These are phyloP conservation scores for Trichoderma gracile DNA, from an alignment of 2,329 filamentous ascomycete genomes.

Conservation along the genomic window DNA sequence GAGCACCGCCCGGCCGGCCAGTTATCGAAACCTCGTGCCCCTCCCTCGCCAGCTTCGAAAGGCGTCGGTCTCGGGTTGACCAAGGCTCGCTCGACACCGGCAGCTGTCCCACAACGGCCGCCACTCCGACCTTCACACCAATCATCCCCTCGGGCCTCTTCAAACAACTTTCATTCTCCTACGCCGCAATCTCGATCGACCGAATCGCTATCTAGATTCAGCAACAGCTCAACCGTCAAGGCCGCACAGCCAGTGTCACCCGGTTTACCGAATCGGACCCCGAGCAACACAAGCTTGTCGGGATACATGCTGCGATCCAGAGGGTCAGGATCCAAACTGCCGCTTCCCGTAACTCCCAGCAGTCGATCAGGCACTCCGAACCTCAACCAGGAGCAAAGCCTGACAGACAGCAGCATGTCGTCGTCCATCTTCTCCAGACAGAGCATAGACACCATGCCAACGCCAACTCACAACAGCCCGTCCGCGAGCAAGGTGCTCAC, in stretches of 20 bases:
- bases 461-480: slow-evolving; percentile 37
- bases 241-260: slow-evolving; percentile 27
- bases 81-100: slow-evolving; percentile 33
- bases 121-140: slow-evolving; percentile 4
- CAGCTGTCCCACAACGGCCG: slow-evolving; percentile 29
- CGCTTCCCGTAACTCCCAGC: slow-evolving; percentile 41
- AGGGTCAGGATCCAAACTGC: slow-evolving; percentile 43
- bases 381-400: slow-evolving; percentile 40
- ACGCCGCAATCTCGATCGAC: slow-evolving; percentile 11
- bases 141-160: slow-evolving; percentile 21
- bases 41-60: slow-evolving; percentile 26
- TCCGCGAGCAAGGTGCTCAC: slow-evolving; percentile 29
- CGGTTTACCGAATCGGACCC: slow-evolving; percentile 28
- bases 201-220: slow-evolving; percentile 19
- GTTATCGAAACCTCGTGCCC: slow-evolving; percentile 24
- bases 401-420: slow-evolving; percentile 47
- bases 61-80: slow-evolving; percentile 29
- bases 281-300: slow-evolving; percentile 33
- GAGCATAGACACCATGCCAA: slow-evolving; percentile 40
- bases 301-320: slow-evolving; percentile 39
- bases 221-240: slow-evolving; percentile 25
- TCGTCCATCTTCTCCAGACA: slow-evolving; percentile 45
- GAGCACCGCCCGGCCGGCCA: slow-evolving; percentile 29
- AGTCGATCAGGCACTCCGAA: slow-evolving; percentile 41
- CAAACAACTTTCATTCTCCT: slow-evolving; percentile 13